Base-by-base conservation (phyloP, 1,284 basidiomycete species). In the Tylopilus sp. region DNA sequence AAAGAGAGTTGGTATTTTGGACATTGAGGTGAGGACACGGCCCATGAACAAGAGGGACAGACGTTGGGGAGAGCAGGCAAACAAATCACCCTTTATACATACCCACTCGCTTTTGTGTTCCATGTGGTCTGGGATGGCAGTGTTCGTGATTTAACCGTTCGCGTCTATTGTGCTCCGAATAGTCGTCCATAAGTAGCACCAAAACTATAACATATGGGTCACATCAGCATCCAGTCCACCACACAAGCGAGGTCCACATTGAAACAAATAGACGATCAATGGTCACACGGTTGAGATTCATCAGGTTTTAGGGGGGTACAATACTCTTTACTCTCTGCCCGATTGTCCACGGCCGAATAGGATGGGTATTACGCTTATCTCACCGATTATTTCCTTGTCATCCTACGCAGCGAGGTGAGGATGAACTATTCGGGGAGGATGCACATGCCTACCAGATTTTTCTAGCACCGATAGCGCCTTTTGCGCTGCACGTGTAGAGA, bases 401-500 rank as follows among this genome's bases (percentile, higher is more conserved):
- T 46, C 60, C 65, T 66, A 29, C 10, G 4, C 17, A 11, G 15
- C 7, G 30, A 44, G 33, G 20, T 53, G 39, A 55, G 44, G 17
- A 24, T 29, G 10, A 29, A 43, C 26, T 9, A n/a, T 47, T 28
- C 31, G 38, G 2, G 21, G 30, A 30, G 9, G 18, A n/a, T 17
- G 18, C 11, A 4, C 29, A 8, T 31, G n/a, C 63, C 4, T 53
- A 68, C 64, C 64, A 56, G 61, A 63, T 46, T 56, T 57, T 56
- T 59, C 62, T 56, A 58, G 49, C 51, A 55, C 63, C 44, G 59
- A 61, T 49, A 66, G 40, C 17, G 73, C 73, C 57, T 82, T 85
- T 69, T 87, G 83, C 42, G 87, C 71, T 48, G 87, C 88, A 46
- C 83, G 80, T 30, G 76, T 72, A 8, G 88, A 83, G 68, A 88